Conservation (phyloP, 2,329 filamentous ascomycete species). For the Paramyrothecium roridum region DNA sequence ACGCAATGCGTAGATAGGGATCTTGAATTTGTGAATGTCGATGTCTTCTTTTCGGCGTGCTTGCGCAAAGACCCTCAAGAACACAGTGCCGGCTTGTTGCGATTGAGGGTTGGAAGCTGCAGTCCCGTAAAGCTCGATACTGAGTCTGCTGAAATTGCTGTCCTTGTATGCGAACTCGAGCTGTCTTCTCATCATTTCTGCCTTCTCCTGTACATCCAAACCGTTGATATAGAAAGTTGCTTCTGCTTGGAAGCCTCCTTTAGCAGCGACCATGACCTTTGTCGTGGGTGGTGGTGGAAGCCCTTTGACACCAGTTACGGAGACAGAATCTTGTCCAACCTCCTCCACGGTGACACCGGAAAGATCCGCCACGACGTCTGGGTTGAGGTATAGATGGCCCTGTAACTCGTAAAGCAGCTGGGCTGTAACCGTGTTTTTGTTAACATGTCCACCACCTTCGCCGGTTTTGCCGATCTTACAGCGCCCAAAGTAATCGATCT, state of each 20-base stretch:
- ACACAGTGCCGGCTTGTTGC: constrained; percentile 47
- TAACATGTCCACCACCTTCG: constrained; percentile 32
- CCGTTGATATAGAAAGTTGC: constrained; percentile 40
- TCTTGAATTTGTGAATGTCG: constrained; percentile 30
- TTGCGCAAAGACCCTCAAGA: constrained; percentile 43
- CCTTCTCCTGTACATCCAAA: constrained; percentile 39
- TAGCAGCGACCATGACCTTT: constrained; percentile 38
- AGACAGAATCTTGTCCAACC: constrained; percentile 22
- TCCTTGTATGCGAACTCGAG: constrained; percentile 26
- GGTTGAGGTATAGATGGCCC: constrained; percentile 39
- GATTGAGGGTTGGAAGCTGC: constrained; percentile 33
- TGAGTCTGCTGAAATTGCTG: constrained; percentile 31
- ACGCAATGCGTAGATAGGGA: constrained; percentile 31
- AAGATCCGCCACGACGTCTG: constrained; percentile 38
- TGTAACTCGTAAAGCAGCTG: constrained; percentile 45
- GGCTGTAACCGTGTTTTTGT: constrained; percentile 24
- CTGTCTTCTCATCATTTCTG: constrained; percentile 38
- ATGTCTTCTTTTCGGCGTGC: constrained; percentile 32
- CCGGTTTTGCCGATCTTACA: constrained; percentile 31
- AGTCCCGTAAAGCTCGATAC: constrained; percentile 32
- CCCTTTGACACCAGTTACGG: constrained; percentile 24
- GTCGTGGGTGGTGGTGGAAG: constrained; percentile 25
- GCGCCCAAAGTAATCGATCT: constrained; percentile 27
- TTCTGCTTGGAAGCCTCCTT: constrained; percentile 41
- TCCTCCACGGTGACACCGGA: constrained; percentile 43